These are phyloP conservation scores for Phytophthora foliorum DNA, from an alignment of 352 stramenopile genomes.

Conservation along the genomic window DNA sequence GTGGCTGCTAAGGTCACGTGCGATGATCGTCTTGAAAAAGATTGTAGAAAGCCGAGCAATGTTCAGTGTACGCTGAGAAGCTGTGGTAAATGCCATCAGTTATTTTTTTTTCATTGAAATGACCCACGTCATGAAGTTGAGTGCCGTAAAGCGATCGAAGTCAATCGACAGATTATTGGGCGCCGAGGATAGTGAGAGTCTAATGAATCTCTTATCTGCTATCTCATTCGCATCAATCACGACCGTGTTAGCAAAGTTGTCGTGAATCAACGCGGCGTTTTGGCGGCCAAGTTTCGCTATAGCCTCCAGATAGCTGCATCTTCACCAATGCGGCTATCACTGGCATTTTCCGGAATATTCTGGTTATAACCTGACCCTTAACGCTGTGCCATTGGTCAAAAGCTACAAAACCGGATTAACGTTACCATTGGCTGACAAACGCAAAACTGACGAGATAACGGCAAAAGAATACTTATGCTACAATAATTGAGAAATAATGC, in stretches of 20 bases:
- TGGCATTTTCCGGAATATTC: no score
- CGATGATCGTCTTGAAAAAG: conserved; percentile 20
- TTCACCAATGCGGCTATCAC: no score
- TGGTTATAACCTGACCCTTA: no score
- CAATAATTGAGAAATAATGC: no score
- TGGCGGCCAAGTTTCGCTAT: no score
- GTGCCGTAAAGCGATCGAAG: conserved; percentile 18
- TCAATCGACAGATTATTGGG: conserved; percentile 12
- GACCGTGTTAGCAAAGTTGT: not conserved
- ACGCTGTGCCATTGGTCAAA: no score
- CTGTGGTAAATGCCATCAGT: conserved; percentile 12
- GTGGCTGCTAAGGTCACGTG: not conserved
- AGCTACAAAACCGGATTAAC: no score
- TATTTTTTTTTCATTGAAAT: conserved; percentile 24
- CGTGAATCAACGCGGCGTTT: no score
- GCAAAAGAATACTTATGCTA: no score
- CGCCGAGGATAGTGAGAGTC: conserved; percentile 4
- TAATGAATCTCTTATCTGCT: not conserved
- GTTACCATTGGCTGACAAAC: no score
- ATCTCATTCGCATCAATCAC: not conserved
- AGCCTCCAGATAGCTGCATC: no score
- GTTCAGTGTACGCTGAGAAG: conserved; percentile 22
- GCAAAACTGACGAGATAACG: no score
- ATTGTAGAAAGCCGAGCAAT: conserved; percentile 25
- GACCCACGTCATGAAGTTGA: conserved; percentile 27